Base-by-base conservation (phyloP, 2,329 filamentous ascomycete genomes). In the Alternaria brassicicola region DNA sequence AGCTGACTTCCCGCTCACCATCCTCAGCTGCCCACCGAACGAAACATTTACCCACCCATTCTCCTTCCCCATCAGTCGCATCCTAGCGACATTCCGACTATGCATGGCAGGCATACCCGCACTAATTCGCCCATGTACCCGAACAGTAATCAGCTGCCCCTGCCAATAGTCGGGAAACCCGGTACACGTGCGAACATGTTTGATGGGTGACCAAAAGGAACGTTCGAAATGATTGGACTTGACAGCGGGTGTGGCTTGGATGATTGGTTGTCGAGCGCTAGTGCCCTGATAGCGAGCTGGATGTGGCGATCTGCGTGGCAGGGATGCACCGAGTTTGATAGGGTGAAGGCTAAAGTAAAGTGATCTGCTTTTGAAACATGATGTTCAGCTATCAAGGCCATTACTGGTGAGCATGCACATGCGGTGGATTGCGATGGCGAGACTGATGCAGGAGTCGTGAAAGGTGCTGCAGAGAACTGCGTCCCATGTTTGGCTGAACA, bases 231-330 rank as follows among this genome's bases (percentile, higher is more conserved):
- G 33, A 28, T 47, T 36, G 54, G 23, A 50, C 21, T 43, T 42
- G 23, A 21, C 35, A 43, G 48, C 52, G 55, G 62, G 45, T 52
- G 61, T 63, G 55, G 61, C 61, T 56, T 38, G 38, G 41, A 49
- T 59, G 55, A 51, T 61, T 61, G 63, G 57, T 51, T 63, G 41
- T 54, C 43, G 52, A 43, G 39, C 42, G 45, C 50, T 51, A 17
- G 45, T 50, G 38, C 52, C 51, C 55, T 56, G 35, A 50, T 52
- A 53, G 53, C 49, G 57, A 38, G 46, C 42, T 55, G 52, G 52
- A 55, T 49, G 58, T 59, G 51, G 63, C 52, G 49, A 55, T 25
- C 35, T n/a, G 23, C 43, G 28, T 31, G 28, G 36, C 60, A 60
- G 51, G 59, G 52, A 53, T 59, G 49, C 43, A 41, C 26, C 23